These are phyloP conservation scores for Metschnikowia sp. DNA, from an alignment of 805 yeast species.

Conservation along the genomic window DNA sequence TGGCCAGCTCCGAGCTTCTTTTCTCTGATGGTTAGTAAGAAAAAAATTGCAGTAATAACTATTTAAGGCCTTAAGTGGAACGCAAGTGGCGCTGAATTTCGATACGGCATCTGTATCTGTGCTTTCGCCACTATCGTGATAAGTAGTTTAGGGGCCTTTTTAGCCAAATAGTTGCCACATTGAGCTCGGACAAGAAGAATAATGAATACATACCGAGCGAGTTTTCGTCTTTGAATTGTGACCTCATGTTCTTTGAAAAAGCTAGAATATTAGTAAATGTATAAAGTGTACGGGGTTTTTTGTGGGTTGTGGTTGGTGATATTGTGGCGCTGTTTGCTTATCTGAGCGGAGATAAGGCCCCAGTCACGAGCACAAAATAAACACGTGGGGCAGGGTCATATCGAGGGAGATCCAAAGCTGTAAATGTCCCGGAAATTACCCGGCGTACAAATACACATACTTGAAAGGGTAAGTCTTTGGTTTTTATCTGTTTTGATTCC, in stretches of 20 bases:
- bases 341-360: slow-evolving; percentile 7
- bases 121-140: neutral
- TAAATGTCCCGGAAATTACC: neutral
- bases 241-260: slow-evolving; percentile 57
- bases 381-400: neutral
- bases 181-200: neutral
- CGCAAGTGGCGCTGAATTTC: too few species aligned
- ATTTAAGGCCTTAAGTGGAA: too few species aligned
- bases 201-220: slow-evolving; percentile 68
- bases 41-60: too few species aligned
- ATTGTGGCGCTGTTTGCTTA: slow-evolving; percentile 3
- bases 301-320: neutral
- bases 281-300: neutral
- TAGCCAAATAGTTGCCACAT: neutral
- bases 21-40: slow-evolving; percentile 49
- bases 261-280: slow-evolving; percentile 1
- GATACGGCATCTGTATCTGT: too few species aligned
- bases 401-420: neutral
- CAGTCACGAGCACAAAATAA: slow-evolving; percentile 3
- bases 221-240: slow-evolving; percentile 92
- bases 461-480: too few species aligned
- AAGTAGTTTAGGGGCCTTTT: neutral
- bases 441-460: too few species aligned
- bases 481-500: neutral
- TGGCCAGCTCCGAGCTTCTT: slow-evolving; percentile 90